Percentiles rank a stretch among this genome's conserved stretches.
Evolutionary conservation across 2,329 filamentous ascomycete species (phyloP).

Genomic region (Blastomyces silverae): DNA sequence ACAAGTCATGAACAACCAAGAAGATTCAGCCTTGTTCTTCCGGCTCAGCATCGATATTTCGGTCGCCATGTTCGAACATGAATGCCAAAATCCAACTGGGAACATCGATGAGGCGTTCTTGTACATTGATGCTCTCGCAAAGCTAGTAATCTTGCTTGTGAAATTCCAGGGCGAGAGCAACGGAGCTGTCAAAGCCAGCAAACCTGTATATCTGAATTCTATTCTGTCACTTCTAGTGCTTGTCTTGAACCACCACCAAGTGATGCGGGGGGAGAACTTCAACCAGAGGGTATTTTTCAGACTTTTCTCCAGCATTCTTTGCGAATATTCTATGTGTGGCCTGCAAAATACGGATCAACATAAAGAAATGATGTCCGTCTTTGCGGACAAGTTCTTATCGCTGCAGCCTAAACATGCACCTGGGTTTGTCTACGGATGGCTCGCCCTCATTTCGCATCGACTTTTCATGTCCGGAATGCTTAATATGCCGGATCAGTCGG

Average conservation of each 20-base stretch:
- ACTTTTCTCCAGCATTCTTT: slow-evolving; percentile 75
- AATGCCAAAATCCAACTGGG: slow-evolving; percentile 54
- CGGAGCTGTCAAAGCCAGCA: slow-evolving; percentile 54
- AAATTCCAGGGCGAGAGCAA: slow-evolving; percentile 60
- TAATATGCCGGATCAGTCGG: slow-evolving; percentile 54
- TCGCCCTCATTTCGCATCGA: slow-evolving; percentile 74
- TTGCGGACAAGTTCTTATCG: slow-evolving; percentile 64
- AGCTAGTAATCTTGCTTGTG: slow-evolving; percentile 69
- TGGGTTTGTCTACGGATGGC: slow-evolving; percentile 78
- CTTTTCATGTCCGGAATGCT: slow-evolving; percentile 76
- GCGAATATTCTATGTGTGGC: slow-evolving; percentile 58
- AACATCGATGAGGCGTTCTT: slow-evolving; percentile 55
- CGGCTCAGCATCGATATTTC: slow-evolving; percentile 74
- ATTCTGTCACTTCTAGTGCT: slow-evolving; percentile 71
- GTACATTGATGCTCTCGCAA: slow-evolving; percentile 73
- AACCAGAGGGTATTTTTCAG: slow-evolving; percentile 88
- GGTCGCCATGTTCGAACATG: slow-evolving; percentile 68
- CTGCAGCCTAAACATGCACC: slow-evolving; percentile 72
- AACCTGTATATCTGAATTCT: slow-evolving; percentile 66
- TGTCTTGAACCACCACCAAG: slow-evolving; percentile 77
- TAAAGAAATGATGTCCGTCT: slow-evolving; percentile 61
- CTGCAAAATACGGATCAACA: slow-evolving; percentile 56
- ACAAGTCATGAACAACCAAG: slow-evolving; percentile 63
- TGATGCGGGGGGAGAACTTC: slow-evolving; percentile 71
- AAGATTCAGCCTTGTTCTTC: slow-evolving; percentile 73